Percentiles rank a stretch among this genome's conserved stretches.
phyloP scores from a whole-genome alignment of 164 flowering plant genomes.

The Santalum album region DNA sequence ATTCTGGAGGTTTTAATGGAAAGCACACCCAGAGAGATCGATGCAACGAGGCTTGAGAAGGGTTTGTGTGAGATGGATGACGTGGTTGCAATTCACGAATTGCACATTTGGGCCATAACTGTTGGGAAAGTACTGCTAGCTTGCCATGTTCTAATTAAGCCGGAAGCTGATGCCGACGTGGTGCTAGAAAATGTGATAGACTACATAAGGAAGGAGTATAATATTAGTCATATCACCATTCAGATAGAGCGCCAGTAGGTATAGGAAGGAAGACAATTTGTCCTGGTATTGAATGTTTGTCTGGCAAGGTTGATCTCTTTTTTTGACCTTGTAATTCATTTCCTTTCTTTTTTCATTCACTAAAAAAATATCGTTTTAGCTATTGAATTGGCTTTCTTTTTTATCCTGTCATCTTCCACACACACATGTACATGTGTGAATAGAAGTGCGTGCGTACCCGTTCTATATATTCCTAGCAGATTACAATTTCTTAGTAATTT shows the following conservation, averaged over 20 bases:
- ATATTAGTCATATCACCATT: constrained; percentile 21
- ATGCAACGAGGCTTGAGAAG: constrained; percentile 13
- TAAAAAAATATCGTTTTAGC: too few relatives aligned
- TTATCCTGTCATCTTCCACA: too few relatives aligned
- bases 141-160: constrained; percentile 17
- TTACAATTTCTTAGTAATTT: too few relatives aligned
- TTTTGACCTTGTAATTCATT: too few relatives aligned
- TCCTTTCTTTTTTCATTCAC: too few relatives aligned
- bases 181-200: constrained; percentile 15
- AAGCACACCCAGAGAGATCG: constrained; percentile 20
- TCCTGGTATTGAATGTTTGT: too few relatives aligned
- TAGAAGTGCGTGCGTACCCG: too few relatives aligned
- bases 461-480: too few relatives aligned
- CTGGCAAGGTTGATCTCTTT: too few relatives aligned
- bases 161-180: constrained; percentile 12
- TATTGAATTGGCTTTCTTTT: too few relatives aligned
- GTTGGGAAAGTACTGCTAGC: constrained; percentile 19
- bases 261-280: too few relatives aligned
- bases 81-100: constrained; percentile 19
- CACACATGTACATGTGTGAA: too few relatives aligned
- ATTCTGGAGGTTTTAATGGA: constrained; percentile 19
- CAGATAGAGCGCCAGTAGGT: constrained; percentile 12
- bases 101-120: constrained; percentile 20
- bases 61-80: constrained; percentile 16
- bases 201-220: constrained; percentile 12